Percentiles rank a stretch among this genome's conserved stretches.
These are phyloP conservation scores for Suhomyces maxii DNA, from an alignment of 1,139 yeast species.

Conservation along the genomic window DNA sequence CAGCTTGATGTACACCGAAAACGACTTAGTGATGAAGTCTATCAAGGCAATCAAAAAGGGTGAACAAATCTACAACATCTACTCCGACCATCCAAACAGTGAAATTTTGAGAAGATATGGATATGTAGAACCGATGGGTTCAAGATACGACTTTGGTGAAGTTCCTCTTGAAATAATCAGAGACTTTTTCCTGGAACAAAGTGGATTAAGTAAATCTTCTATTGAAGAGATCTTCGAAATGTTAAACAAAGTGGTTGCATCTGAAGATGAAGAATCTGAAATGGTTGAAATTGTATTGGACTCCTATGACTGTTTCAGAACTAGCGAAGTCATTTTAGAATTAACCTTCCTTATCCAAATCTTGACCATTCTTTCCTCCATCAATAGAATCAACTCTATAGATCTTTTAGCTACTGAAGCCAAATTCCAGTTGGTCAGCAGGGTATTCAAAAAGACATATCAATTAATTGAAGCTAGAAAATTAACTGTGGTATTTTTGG, in stretches of 20 bases:
- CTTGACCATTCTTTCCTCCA: slow-evolving; percentile 41
- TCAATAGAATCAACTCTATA: slow-evolving; percentile 34
- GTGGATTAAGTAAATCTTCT: slow-evolving; percentile 21
- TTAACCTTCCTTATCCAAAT: slow-evolving; percentile 54
- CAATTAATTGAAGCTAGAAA: slow-evolving; percentile 45
- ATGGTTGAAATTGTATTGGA: slow-evolving; percentile 50
- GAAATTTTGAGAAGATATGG: slow-evolving; percentile 90
- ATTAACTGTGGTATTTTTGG: slow-evolving; percentile 36
- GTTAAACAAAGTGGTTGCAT: slow-evolving; percentile 23
- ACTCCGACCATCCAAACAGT: slow-evolving; percentile 87
- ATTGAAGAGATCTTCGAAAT: slow-evolving; percentile 33
- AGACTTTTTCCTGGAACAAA: slow-evolving; percentile 26
- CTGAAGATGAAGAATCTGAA: slow-evolving; percentile 43
- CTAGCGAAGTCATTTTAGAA: slow-evolving; percentile 61
- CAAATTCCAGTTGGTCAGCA: slow-evolving; percentile 38
- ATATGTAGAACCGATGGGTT: slow-evolving; percentile 76
- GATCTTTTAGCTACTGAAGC: slow-evolving; percentile 27
- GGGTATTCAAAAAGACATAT: slow-evolving; percentile 48
- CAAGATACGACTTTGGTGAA: slow-evolving; percentile 82
- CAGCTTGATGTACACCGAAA: slow-evolving; percentile 50
- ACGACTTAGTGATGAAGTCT: slow-evolving; percentile 64
- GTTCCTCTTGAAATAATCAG: slow-evolving; percentile 48
- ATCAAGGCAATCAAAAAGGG: slow-evolving; percentile 60
- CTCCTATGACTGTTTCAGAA: slow-evolving; percentile 59
- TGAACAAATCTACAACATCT: slow-evolving; percentile 81